Conservation (phyloP, 495 filamentous ascomycete species). For the Aspergillus campestris region DNA sequence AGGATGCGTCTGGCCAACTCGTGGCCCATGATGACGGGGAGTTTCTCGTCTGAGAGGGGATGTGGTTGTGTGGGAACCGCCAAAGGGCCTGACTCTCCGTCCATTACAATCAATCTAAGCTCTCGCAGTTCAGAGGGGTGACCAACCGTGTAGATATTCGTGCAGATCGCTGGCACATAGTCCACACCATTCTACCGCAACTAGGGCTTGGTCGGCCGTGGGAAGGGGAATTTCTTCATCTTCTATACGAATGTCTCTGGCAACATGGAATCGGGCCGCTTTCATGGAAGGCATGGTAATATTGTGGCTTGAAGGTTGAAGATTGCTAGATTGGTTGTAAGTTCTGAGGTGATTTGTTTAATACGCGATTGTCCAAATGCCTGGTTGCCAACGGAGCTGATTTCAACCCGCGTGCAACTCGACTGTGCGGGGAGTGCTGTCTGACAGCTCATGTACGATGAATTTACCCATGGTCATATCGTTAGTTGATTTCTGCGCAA, state of each 20-base stretch:
- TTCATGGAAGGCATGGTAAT: background rate
- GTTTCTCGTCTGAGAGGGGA: conserved; percentile 37
- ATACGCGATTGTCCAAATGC: no score
- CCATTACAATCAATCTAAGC: no score
- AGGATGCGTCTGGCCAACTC: conserved; percentile 37
- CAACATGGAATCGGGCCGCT: conserved; percentile 9
- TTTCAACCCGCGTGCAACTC: no score
- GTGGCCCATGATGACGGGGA: conserved; percentile 45
- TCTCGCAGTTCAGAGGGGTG: conserved; percentile 29
- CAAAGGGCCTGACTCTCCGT: conserved; percentile 20
- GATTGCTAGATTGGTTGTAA: no score
- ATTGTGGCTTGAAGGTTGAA: no score
- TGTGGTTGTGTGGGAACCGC: conserved; percentile 29
- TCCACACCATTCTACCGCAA: conserved; percentile 18
- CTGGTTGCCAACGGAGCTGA: no score
- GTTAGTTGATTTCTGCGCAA: no score
- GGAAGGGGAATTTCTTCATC: conserved; percentile 1
- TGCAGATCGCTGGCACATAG: conserved; percentile 33
- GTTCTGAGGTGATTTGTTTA: no score
- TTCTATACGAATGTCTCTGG: conserved; percentile 9
- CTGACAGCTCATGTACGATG: no score
- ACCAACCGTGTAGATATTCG: conserved; percentile 33
- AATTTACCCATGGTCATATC: no score
- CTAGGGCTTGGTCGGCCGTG: conserved; percentile 16
- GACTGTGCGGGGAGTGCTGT: no score